Base-by-base conservation (phyloP, 139 green algal species). In the Spirogloea muscicola region DNA sequence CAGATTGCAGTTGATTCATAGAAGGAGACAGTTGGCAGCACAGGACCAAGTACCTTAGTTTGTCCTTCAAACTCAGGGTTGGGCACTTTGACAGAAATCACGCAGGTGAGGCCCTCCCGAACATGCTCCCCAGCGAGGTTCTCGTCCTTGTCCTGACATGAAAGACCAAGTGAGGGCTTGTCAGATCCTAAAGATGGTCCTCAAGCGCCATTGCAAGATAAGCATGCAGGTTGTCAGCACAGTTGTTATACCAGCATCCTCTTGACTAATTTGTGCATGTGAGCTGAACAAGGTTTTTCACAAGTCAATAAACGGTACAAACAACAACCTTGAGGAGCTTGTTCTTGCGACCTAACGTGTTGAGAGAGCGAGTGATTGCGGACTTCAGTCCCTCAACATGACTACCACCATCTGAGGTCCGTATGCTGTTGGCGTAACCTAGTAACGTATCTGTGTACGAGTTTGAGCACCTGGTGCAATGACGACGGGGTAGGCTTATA, bases 31-130 rank as follows among this genome's bases (percentile, higher is more conserved):
- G n/a, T n/a, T n/a, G n/a, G n/a, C n/a, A n/a, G n/a, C n/a, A n/a
- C n/a, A n/a, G n/a, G n/a, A n/a, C n/a, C n/a, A n/a, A n/a, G n/a
- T 46, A 73, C 64, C 65, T 98, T 98, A 41, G 94, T 98, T 86
- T 98, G 94, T 2, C 94, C 94, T 82, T 98, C 92, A 84, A 98
- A 98, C 86, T 98, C 93, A 3, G 94, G 94, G 60, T 92, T 57
- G 7, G 86, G 88, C 34, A 97, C 86, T 85, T 90, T 84, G 2
- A 88, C 84, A 3, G 63, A 41, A 46, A 88, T 58, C 9, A 93
- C 82, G 0, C 72, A 88, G 0, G 44, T 82, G 40, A 95, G 82
- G 1, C 90, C 91, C 80, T 98, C 94, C 1, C 94, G 84, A 2
- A 96, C 81, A 77, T 97, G 88, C 34, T 98, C 94, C 0, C 94